Conservation (phyloP, 2,329 filamentous ascomycete genomes). For the Apiospora saccharicola region DNA sequence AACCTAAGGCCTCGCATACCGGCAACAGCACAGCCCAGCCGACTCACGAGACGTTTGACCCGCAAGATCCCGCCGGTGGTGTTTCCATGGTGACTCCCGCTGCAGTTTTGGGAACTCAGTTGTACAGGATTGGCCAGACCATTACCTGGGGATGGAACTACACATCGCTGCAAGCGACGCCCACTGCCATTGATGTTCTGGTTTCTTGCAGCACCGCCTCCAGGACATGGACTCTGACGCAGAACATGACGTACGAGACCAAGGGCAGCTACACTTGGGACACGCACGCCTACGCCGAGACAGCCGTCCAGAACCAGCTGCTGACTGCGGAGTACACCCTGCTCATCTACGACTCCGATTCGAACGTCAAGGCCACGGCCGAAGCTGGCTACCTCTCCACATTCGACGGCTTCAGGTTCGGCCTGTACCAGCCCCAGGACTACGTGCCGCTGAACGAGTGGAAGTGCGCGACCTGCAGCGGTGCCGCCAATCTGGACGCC, state of each 20-base stretch:
- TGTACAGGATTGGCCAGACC: slow-evolving; percentile 67
- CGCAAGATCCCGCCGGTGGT: slow-evolving; percentile 56
- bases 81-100: slow-evolving; percentile 62
- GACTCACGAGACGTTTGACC: slow-evolving; percentile 52
- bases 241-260: slow-evolving; percentile 67
- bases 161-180: slow-evolving; percentile 64
- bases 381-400: slow-evolving; percentile 63
- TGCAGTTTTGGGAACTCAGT: slow-evolving; percentile 51
- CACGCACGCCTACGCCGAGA: slow-evolving; percentile 57
- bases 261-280: slow-evolving; percentile 65
- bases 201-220: slow-evolving; percentile 61
- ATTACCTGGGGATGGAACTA: slow-evolving; percentile 72
- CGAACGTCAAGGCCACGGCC: slow-evolving; percentile 56
- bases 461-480: slow-evolving; percentile 65
- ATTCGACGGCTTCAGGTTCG: slow-evolving; percentile 60
- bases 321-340: slow-evolving; percentile 66
- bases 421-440: slow-evolving; percentile 60
- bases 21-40: slow-evolving; percentile 35
- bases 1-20: slow-evolving; percentile 36
- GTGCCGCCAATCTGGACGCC: slow-evolving; percentile 55
- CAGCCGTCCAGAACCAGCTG: slow-evolving; percentile 54
- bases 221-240: slow-evolving; percentile 66
- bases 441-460: slow-evolving; percentile 62
- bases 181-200: slow-evolving; percentile 67
- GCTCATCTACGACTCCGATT: slow-evolving; percentile 66